phyloP scores from a whole-genome alignment of 345 rosid genomes.

The Combretum micranthum region DNA sequence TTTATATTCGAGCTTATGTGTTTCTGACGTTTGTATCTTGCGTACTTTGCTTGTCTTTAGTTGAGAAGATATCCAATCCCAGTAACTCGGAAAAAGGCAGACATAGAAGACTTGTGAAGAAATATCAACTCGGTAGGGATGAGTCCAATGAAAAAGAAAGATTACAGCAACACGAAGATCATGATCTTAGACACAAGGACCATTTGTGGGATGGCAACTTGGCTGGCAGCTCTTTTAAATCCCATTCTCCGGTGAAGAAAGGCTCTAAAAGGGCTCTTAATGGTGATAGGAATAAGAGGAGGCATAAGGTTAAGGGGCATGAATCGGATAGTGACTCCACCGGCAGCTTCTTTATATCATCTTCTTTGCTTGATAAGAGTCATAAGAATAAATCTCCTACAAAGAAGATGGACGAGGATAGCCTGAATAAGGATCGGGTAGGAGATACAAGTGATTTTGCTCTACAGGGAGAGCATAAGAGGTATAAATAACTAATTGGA shows the following conservation, averaged over 20 bases:
- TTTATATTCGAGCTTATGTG: not conserved
- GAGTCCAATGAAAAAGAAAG: conserved; percentile 40
- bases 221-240: conserved; percentile 21
- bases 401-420: no score
- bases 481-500: no score
- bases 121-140: conserved; percentile 15
- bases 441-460: no score
- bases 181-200: conserved; percentile 8
- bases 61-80: conserved; percentile 16
- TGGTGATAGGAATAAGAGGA: no score
- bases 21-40: not conserved
- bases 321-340: no score
- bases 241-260: conserved; percentile 10
- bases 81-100: conserved; percentile 20
- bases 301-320: no score
- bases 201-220: conserved; percentile 18
- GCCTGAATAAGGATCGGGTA: no score
- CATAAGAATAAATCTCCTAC: no score
- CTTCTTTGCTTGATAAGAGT: no score
- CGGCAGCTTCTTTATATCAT: no score
- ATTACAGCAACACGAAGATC: conserved; percentile 10
- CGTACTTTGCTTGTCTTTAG: conserved; percentile 14
- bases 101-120: conserved; percentile 37
- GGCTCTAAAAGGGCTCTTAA: no score
- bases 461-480: no score